Evolutionary conservation across 257 asterid genomes (phyloP).

Genomic region (Mitragyna speciosa): DNA sequence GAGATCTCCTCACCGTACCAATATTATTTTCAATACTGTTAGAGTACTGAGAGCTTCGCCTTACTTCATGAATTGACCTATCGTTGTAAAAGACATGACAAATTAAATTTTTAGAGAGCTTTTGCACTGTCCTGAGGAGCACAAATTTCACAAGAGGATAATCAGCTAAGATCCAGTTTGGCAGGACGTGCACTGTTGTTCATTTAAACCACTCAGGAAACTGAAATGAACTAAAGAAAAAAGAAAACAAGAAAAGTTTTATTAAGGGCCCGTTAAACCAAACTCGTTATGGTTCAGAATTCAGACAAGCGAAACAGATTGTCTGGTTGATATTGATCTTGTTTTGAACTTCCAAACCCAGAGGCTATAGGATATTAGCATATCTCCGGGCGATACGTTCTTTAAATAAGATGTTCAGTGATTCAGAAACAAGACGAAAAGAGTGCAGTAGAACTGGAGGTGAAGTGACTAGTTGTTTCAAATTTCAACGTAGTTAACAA

Average conservation of each 20-base stretch:
- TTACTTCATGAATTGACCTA: no score
- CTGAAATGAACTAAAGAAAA: not conserved
- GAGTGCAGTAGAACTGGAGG: not conserved
- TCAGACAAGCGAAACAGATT: not conserved
- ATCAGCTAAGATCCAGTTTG: not conserved
- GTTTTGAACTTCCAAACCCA: not conserved
- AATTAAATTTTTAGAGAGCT: no score
- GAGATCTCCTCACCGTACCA: no score
- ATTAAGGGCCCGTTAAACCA: not conserved
- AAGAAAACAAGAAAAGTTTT: not conserved
- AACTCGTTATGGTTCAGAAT: not conserved
- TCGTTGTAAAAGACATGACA: no score
- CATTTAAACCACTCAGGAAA: not conserved
- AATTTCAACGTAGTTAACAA: not conserved
- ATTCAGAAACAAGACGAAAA: not conserved
- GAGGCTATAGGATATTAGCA: not conserved
- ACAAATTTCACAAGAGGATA: not conserved
- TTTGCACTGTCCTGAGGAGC: not conserved
- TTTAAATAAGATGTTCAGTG: not conserved
- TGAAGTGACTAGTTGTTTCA: not conserved
- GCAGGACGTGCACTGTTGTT: not conserved
- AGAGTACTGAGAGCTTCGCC: no score
- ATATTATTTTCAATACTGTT: no score
- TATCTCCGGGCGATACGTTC: slow-evolving; percentile 4
- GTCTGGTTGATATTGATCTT: not conserved